phyloP scores from a whole-genome alignment of 1,284 basidiomycete species.

The Apiotrichum veenhuisii region DNA sequence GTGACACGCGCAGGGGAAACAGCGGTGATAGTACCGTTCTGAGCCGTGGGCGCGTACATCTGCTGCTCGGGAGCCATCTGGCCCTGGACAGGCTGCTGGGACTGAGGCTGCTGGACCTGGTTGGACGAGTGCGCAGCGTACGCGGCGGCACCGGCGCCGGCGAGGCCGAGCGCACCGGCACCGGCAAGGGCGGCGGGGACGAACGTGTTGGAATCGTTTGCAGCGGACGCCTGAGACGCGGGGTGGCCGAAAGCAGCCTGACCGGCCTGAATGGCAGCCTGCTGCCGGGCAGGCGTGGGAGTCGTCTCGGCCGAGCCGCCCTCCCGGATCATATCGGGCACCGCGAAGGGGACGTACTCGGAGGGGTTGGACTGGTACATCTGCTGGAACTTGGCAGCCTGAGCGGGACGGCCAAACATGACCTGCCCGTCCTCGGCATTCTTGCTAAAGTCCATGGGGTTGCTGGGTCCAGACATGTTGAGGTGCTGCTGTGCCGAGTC shows the following conservation, averaged over 20 bases:
- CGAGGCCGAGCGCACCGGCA: neutral
- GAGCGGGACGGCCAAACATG: neutral
- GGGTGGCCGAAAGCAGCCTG: neutral
- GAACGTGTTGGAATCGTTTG: neutral
- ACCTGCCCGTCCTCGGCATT: neutral
- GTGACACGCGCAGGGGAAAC: conserved; percentile 2
- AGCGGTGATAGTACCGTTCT: neutral
- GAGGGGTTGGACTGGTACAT: neutral
- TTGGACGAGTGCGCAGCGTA: conserved; percentile 2
- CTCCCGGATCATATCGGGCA: conserved; percentile 1
- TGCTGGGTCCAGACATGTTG: neutral
- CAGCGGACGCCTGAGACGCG: too few species aligned
- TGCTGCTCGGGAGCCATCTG: neutral
- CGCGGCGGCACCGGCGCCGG: neutral
- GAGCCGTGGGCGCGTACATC: neutral
- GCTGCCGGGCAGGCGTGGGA: neutral
- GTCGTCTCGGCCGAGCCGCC: neutral
- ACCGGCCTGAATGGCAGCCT: neutral
- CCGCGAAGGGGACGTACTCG: conserved; percentile 3
- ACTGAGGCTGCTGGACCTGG: conserved; percentile 30
- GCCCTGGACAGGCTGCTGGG: conserved; percentile 22
- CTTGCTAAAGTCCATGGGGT: neutral
- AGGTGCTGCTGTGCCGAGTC: neutral
- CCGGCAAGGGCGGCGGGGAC: neutral
- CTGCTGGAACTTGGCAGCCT: neutral